Percentiles rank a stretch among this genome's conserved stretches.
Conservation (phyloP, 495 filamentous ascomycete genomes). For the Penicillium maclennaniae region DNA sequence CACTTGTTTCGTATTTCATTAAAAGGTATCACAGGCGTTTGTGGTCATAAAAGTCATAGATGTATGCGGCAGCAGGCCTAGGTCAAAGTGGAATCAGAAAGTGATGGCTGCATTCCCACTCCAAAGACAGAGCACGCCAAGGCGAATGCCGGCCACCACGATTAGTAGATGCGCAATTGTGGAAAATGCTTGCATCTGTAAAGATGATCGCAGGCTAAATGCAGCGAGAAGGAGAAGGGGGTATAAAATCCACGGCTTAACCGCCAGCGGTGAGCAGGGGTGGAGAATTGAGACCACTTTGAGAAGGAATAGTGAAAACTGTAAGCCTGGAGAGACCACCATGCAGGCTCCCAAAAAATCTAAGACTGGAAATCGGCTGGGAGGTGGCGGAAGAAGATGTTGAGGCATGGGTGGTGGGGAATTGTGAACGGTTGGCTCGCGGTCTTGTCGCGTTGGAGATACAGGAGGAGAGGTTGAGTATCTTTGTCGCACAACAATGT, state of each 20-base stretch:
- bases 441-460: constrained; percentile 28
- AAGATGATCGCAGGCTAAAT: constrained; percentile 40
- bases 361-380: constrained; percentile 25
- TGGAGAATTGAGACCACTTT: constrained; percentile 54
- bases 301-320: constrained; percentile 48
- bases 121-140: constrained; percentile 38
- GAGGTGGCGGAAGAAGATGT: constrained; percentile 57
- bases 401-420: constrained; percentile 24
- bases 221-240: constrained; percentile 57
- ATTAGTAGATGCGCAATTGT: constrained; percentile 30
- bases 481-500: constrained; percentile 36
- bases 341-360: constrained; percentile 27
- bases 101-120: constrained; percentile 3
- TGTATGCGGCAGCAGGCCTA: not conserved
- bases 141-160: constrained; percentile 28
- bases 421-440: not conserved
- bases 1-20: not conserved
- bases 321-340: constrained; percentile 26
- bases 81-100: not conserved
- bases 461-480: constrained; percentile 24
- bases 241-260: constrained; percentile 56
- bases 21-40: constrained; percentile 7
- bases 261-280: constrained; percentile 59
- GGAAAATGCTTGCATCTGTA: constrained; percentile 24
- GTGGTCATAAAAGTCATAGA: not conserved